phyloP scores from a whole-genome alignment of 495 filamentous ascomycete species.

The Hyaloscypha hepaticicola region DNA sequence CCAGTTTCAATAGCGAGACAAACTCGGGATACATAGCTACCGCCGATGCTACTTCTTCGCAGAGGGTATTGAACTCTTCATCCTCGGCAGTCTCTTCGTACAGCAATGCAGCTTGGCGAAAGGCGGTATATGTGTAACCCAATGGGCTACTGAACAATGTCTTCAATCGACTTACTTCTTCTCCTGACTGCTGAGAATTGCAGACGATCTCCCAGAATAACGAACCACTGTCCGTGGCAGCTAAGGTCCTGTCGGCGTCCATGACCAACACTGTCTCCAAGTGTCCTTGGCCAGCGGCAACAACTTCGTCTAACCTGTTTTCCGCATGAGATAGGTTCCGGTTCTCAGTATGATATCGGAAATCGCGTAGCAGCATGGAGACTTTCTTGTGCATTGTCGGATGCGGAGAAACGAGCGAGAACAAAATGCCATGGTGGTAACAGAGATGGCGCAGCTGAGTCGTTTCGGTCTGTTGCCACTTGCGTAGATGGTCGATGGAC shows the following conservation, averaged over 20 bases:
- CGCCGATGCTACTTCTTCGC: slow-evolving; percentile 43
- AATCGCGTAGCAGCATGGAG: slow-evolving; percentile 38
- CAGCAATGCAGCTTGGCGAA: slow-evolving; percentile 55
- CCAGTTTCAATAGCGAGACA: slow-evolving; percentile 40
- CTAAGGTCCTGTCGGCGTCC: slow-evolving; percentile 60
- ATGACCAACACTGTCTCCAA: slow-evolving; percentile 51
- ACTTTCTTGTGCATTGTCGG: slow-evolving; percentile 27
- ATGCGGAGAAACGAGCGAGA: slow-evolving; percentile 28
- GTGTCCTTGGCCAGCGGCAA: slow-evolving; percentile 27
- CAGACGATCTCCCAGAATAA: slow-evolving; percentile 50
- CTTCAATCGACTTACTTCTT: slow-evolving; percentile 39
- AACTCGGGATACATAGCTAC: slow-evolving; percentile 54
- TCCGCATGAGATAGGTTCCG: slow-evolving; percentile 43
- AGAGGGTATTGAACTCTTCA: slow-evolving; percentile 47
- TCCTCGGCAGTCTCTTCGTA: slow-evolving; percentile 50
- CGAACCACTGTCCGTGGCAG: slow-evolving; percentile 51
- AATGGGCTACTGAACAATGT: slow-evolving; percentile 48
- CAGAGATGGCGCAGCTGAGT: slow-evolving; percentile 49
- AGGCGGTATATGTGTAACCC: slow-evolving; percentile 55
- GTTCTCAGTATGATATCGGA: slow-evolving; percentile 40
- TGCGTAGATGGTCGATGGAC: slow-evolving; percentile 43
- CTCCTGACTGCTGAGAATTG: slow-evolving; percentile 7
- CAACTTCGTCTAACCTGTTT: slow-evolving; percentile 39
- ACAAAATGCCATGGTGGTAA: slow-evolving; percentile 40
- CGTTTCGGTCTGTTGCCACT: slow-evolving; percentile 56